Evolutionary conservation across 257 asterid genomes (phyloP).

Genomic region (Solanum peruvianum): DNA sequence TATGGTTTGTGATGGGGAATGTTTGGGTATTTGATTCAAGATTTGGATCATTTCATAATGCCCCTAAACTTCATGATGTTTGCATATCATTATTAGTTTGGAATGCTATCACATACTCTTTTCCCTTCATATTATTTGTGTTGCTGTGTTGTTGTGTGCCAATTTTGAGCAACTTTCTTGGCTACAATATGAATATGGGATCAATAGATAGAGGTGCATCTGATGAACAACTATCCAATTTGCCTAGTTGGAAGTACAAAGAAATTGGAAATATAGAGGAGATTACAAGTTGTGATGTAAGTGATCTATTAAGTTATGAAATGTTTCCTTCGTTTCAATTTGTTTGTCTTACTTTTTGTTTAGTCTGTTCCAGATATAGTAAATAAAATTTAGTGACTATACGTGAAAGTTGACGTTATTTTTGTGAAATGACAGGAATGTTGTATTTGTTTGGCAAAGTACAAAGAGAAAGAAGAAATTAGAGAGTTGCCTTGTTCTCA

Average conservation of each 20-base stretch:
- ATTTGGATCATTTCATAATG: constrained; percentile 47
- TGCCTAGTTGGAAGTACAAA: constrained; percentile 58
- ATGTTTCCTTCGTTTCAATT: background rate
- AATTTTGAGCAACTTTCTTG: constrained; percentile 49
- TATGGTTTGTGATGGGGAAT: constrained; percentile 97
- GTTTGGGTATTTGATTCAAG: constrained; percentile 90
- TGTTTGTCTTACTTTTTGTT: background rate
- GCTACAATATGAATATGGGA: constrained; percentile 83
- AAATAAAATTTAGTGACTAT: background rate
- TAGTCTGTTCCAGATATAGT: no score
- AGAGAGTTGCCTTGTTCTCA: constrained; percentile 77
- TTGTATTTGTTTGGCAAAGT: constrained; percentile 78
- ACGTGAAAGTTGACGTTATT: background rate
- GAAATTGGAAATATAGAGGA: constrained; percentile 18
- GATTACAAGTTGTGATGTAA: constrained; percentile 32
- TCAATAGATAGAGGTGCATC: constrained; percentile 68
- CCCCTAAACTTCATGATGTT: constrained; percentile 76
- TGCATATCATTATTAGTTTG: constrained; percentile 73
- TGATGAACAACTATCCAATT: constrained; percentile 54
- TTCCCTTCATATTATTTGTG: constrained; percentile 74
- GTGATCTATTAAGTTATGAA: background rate
- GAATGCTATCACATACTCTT: constrained; percentile 89
- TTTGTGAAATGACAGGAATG: constrained; percentile 49
- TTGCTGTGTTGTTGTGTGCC: constrained; percentile 86
- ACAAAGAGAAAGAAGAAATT: constrained; percentile 75